A percentile compares a stretch with the other conserved stretches of the same genome.
These are phyloP conservation scores for Penicillium riverlandense DNA, from an alignment of 495 filamentous ascomycete genomes.

Conservation along the genomic window DNA sequence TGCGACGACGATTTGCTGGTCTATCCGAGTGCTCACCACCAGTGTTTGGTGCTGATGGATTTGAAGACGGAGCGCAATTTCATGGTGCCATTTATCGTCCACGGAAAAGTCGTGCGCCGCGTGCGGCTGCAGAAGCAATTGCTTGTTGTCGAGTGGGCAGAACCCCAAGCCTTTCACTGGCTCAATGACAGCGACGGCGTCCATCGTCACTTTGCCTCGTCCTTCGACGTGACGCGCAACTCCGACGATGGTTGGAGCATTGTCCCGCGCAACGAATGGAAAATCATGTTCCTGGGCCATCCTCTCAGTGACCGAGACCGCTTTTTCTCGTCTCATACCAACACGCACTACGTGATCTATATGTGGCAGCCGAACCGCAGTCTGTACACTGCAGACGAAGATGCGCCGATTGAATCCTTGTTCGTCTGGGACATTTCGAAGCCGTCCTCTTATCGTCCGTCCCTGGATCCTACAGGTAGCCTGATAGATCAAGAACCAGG, in stretches of 20 bases:
- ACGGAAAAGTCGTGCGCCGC: conserved; percentile 49
- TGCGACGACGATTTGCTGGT: conserved; percentile 54
- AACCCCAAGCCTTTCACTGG: conserved; percentile 49
- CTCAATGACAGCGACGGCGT: conserved; percentile 50
- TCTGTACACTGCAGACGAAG: conserved; percentile 47
- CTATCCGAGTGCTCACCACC: conserved; percentile 38
- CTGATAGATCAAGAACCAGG: conserved; percentile 23
- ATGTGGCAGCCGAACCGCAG: conserved; percentile 59
- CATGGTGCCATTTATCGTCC: conserved; percentile 48
- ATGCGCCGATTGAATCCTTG: conserved; percentile 54
- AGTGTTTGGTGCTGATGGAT: conserved; percentile 47
- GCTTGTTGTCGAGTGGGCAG: conserved; percentile 61
- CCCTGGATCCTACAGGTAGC: conserved; percentile 42
- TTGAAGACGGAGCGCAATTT: conserved; percentile 35
- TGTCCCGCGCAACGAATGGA: conserved; percentile 59
- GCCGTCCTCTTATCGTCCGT: conserved; percentile 47
- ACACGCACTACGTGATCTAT: conserved; percentile 59
- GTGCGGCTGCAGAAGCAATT: conserved; percentile 49
- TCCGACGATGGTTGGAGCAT: conserved; percentile 35
- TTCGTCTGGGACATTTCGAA: conserved; percentile 62
- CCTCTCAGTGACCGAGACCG: conserved; percentile 52
- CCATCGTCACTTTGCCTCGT: conserved; percentile 59
- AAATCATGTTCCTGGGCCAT: conserved; percentile 56
- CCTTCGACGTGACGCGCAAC: conserved; percentile 42
- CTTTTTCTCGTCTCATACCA: conserved; percentile 58